Conservation (phyloP, 306 rosid species). For the Vigna hirtella region DNA sequence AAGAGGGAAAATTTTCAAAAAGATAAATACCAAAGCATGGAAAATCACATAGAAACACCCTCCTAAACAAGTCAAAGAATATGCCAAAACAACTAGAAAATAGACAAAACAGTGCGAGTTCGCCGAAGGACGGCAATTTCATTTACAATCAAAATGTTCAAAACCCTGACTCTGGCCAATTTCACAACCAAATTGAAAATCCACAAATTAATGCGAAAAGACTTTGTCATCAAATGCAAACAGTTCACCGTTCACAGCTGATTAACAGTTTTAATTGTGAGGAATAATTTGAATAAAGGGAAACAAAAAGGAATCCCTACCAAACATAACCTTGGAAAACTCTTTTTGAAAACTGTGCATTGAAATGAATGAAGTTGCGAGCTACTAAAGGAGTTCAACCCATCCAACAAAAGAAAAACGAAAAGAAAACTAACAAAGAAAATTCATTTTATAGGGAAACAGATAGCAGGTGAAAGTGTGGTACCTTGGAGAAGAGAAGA, state of each 20-base stretch:
- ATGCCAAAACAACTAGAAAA: constrained; percentile 26
- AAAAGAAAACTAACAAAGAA: not conserved
- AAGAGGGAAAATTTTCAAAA: not conserved
- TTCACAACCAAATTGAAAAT: constrained; percentile 7
- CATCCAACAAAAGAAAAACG: not conserved
- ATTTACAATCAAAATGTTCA: constrained; percentile 25
- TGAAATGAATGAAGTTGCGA: constrained; percentile 4
- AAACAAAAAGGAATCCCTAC: not conserved
- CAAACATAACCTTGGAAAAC: constrained; percentile 18
- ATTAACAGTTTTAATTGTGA: not conserved
- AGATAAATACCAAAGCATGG: constrained; percentile 1
- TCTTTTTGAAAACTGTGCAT: not conserved
- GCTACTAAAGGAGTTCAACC: not conserved
- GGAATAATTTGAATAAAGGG: not conserved
- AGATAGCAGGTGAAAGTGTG: not conserved
- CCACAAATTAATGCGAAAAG: constrained; percentile 6
- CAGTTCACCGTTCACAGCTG: too few relatives aligned
- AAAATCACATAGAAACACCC: constrained; percentile 13
- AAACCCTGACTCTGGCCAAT: not conserved
- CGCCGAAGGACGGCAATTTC: not conserved
- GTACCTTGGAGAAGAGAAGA: constrained; percentile 31
- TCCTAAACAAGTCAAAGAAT: not conserved
- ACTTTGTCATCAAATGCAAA: not conserved
- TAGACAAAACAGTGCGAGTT: not conserved
- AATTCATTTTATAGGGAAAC: constrained; percentile 36